A percentile compares a stretch with the other conserved stretches of the same genome.
Conservation (phyloP, 768 basidiomycete species). For the Tylopilus vinaceipallidus region DNA sequence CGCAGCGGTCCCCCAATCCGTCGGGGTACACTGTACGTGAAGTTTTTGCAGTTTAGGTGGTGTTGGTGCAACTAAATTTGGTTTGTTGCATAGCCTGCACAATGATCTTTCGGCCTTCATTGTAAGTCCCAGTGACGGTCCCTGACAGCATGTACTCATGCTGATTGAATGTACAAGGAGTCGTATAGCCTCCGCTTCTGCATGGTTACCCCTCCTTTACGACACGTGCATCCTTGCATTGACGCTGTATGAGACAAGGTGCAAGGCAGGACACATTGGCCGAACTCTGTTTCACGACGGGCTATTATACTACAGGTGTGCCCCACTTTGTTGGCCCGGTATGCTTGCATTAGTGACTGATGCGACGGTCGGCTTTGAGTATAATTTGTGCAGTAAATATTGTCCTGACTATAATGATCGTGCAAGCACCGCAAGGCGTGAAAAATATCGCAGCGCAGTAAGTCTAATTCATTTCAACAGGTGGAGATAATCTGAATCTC, state of each 20-base stretch:
- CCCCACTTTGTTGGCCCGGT: background rate
- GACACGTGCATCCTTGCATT: slow-evolving; percentile 37
- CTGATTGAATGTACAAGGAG: slow-evolving; percentile 11
- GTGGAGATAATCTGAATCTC: background rate
- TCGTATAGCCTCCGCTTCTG: slow-evolving; percentile 34
- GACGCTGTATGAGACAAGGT: slow-evolving; percentile 31
- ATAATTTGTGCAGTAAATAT: slow-evolving; percentile 40
- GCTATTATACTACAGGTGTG: slow-evolving; percentile 36
- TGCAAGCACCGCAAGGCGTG: slow-evolving; percentile 26
- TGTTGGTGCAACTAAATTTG: slow-evolving; percentile 30
- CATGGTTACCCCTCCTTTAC: slow-evolving; percentile 41
- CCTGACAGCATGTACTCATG: background rate
- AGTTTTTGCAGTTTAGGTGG: slow-evolving; percentile 8
- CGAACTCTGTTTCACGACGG: slow-evolving; percentile 33
- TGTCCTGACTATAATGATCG: slow-evolving; percentile 39
- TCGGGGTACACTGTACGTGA: slow-evolving; percentile 10
- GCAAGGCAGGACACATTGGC: slow-evolving; percentile 19
- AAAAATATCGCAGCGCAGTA: slow-evolving; percentile 39
- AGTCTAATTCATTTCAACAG: background rate
- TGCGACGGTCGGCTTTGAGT: slow-evolving; percentile 17
- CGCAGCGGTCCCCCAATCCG: slow-evolving; percentile 12
- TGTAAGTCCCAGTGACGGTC: slow-evolving; percentile 17
- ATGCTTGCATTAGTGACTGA: background rate
- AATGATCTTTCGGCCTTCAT: slow-evolving; percentile 34
- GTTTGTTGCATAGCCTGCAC: slow-evolving; percentile 34